Evolutionary conservation across 2,329 filamentous ascomycete species (phyloP), one percentile per base, ranked within the genome.

Genomic region (Fusarium sp.): DNA sequence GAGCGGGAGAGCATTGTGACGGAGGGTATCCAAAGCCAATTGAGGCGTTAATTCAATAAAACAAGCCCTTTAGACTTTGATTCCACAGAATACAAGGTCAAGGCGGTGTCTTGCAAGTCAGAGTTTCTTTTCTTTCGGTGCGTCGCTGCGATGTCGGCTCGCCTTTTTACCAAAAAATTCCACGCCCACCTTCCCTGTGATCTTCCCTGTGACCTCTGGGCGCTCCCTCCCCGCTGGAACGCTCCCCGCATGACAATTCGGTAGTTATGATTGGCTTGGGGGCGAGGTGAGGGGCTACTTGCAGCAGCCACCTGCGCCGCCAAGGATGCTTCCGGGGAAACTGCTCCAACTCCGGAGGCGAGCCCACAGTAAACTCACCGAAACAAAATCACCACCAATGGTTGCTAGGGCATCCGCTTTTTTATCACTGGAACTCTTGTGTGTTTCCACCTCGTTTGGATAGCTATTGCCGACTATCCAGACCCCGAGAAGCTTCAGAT

Each of bases 161-260:
- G 67, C 45, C 37, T 56, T 69, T 75, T 75, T 70, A 41, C 62
- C 73, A 74, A 72, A 72, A 71, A 75, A 77, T 74, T 75, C 78
- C 48, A 52, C 6, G 48, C 25, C 76, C 74, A 52, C 69, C 57
- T 54, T 78, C 79, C 80, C 79, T 82, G 80, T 83, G 79, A 79
- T 81, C 77, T 80, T 80, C 80, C 80, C 80, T 82, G 80, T 81
- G 79, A 81, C 80, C 67, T 70, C 56, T 71, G 66, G 39, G 50
- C 48, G 45, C 52, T 30, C 41, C 70, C 20, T 60, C 71, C 71
- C 70, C 66, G 70, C 72, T 59, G 41, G 59, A 69, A 66, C 41
- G 66, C 72, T 78, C 77, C 77, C 78, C 78, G 78, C 78, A 79
- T 79, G 77, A 79, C 77, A 79, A 79, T 71, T 69, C 48, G 37